These are phyloP conservation scores for Aspergillus bertholletiae DNA, from an alignment of 495 filamentous ascomycete genomes.

Conservation along the genomic window DNA sequence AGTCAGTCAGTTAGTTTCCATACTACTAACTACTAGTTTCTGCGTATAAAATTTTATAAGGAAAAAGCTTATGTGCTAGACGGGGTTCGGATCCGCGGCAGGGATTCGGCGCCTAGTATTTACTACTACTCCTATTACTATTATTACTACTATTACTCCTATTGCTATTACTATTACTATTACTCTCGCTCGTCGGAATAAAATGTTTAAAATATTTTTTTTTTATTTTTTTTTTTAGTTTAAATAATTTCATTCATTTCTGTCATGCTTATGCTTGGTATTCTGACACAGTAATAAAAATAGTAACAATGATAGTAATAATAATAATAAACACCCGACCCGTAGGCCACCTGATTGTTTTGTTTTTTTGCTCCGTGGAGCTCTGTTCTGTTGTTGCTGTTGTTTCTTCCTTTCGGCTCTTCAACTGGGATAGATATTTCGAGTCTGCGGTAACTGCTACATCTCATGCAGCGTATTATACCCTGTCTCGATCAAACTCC, in stretches of 20 bases:
- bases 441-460: slow-evolving; percentile 14
- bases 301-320: background rate
- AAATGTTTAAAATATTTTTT: too few relatives aligned
- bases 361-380: background rate
- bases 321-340: background rate
- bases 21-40: too few relatives aligned
- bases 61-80: too few relatives aligned
- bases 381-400: background rate
- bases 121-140: too few relatives aligned
- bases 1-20: too few relatives aligned
- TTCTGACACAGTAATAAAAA: background rate
- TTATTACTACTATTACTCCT: too few relatives aligned
- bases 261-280: background rate
- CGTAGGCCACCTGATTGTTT: background rate
- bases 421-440: background rate
- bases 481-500: slow-evolving; percentile 72
- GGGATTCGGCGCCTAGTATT: too few relatives aligned
- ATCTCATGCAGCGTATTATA: slow-evolving; percentile 66
- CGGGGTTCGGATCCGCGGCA: too few relatives aligned
- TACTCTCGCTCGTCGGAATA: too few relatives aligned
- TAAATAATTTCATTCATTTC: background rate
- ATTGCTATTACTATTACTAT: too few relatives aligned
- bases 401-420: background rate
- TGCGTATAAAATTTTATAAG: too few relatives aligned
- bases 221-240: too few relatives aligned